Percentiles rank a stretch among this genome's conserved stretches.
These are phyloP conservation scores for Pyrenophora seminiperda DNA, from an alignment of 2,329 filamentous ascomycete genomes.

Conservation along the genomic window DNA sequence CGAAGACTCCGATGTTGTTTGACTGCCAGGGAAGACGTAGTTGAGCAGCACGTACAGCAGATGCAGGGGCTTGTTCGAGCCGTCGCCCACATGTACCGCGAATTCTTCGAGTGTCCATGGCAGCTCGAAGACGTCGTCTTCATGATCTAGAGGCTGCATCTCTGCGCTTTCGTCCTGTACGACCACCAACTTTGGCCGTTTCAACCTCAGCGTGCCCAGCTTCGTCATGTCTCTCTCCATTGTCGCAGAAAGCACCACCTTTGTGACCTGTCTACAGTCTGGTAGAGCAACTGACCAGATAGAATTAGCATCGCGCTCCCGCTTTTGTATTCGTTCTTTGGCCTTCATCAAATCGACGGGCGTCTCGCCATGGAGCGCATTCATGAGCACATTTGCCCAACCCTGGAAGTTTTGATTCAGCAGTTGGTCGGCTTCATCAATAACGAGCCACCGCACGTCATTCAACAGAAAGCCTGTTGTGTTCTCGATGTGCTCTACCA, in stretches of 20 bases:
- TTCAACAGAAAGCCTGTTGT: conserved; percentile 82
- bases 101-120: conserved; percentile 57
- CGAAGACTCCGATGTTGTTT: conserved; percentile 11
- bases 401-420: conserved; percentile 91
- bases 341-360: conserved; percentile 54
- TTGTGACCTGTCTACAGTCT: conserved; percentile 62
- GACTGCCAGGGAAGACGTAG: conserved; percentile 47
- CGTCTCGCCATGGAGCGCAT: conserved; percentile 60
- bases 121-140: conserved; percentile 59
- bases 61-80: conserved; percentile 72
- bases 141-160: conserved; percentile 26
- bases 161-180: conserved; percentile 62
- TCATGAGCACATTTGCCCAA: conserved; percentile 77
- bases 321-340: conserved; percentile 59
- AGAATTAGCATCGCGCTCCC: conserved; percentile 39
- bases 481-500: conserved; percentile 86
- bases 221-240: conserved; percentile 87
- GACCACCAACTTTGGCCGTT: conserved; percentile 75
- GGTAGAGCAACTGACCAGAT: conserved; percentile 42
- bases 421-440: conserved; percentile 92
- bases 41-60: conserved; percentile 75
- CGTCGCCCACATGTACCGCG: conserved; percentile 56
- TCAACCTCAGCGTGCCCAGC: conserved; percentile 72
- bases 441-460: conserved; percentile 82
- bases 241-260: conserved; percentile 87